Conservation (phyloP, 176 grass and related monocot genomes). For the Oryza glaberrima region DNA sequence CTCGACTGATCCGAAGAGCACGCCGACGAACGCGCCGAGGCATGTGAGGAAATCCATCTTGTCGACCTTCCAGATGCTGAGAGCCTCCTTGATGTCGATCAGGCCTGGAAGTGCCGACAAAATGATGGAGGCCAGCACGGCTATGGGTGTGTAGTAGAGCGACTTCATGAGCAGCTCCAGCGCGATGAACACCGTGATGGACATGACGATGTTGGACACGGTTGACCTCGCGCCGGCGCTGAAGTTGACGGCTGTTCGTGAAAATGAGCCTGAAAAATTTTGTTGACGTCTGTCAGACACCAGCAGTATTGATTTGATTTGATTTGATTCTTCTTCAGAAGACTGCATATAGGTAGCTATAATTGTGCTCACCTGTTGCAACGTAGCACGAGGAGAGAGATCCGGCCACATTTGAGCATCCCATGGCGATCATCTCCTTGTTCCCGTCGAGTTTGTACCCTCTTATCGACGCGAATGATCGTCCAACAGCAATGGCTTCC, state of each 20-base stretch:
- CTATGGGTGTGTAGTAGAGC: conserved; percentile 91
- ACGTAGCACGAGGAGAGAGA: conserved; percentile 95
- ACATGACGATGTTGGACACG: conserved; percentile 92
- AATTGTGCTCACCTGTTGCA: conserved; percentile 70
- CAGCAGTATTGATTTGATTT: conserved; percentile 11
- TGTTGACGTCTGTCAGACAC: conserved; percentile 11
- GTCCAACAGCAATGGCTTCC: conserved; percentile 94
- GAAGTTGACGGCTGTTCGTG: conserved; percentile 87
- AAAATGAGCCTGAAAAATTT: conserved; percentile 84
- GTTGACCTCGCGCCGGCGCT: conserved; percentile 84
- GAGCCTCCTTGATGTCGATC: conserved; percentile 79
- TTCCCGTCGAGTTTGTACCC: conserved; percentile 90
- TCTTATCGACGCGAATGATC: conserved; percentile 84
- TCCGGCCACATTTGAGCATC: conserved; percentile 83
- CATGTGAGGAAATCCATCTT: conserved; percentile 96
- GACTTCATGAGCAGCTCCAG: conserved; percentile 73
- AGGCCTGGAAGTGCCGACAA: conserved; percentile 88
- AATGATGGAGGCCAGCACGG: conserved; percentile 94
- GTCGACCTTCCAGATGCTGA: conserved; percentile 81
- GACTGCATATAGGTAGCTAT: not conserved
- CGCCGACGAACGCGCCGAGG: conserved; percentile 75
- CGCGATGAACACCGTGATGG: conserved; percentile 69
- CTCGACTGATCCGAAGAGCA: conserved; percentile 90
- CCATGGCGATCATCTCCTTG: conserved; percentile 98
- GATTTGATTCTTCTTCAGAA: conserved; percentile 4